Evolutionary conservation across 352 stramenopile species (phyloP).

Genomic region (Pythium periplocum): DNA sequence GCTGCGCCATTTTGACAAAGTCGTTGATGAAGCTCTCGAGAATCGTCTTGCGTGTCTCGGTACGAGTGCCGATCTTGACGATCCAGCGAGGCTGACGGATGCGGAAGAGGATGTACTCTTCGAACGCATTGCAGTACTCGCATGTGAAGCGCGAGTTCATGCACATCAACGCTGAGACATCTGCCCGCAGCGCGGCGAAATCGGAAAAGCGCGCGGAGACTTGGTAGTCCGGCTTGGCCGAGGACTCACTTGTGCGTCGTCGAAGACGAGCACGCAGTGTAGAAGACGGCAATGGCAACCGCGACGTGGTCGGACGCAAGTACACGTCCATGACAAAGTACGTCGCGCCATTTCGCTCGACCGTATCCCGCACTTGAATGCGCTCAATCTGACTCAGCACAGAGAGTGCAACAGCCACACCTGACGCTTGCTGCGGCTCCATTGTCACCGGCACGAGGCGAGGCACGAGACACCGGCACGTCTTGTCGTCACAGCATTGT

Average conservation of each 20-base stretch:
- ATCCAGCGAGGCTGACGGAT: slow-evolving; percentile 18
- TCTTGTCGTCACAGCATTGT: no score
- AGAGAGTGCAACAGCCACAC: slow-evolving; percentile 44
- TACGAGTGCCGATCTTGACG: slow-evolving; percentile 20
- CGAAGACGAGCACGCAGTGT: slow-evolving; percentile 12
- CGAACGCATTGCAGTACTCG: slow-evolving; percentile 37
- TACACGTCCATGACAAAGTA: slow-evolving; percentile 63
- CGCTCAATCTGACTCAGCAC: slow-evolving; percentile 47
- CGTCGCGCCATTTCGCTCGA: slow-evolving; percentile 35
- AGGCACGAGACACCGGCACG: not conserved
- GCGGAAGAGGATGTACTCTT: slow-evolving; percentile 35
- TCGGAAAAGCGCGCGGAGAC: slow-evolving; percentile 60
- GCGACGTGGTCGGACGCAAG: slow-evolving; percentile 28
- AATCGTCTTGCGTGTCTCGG: slow-evolving; percentile 17
- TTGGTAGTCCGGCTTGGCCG: slow-evolving; percentile 38
- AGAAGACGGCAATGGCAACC: slow-evolving; percentile 14
- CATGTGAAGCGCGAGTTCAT: slow-evolving; percentile 47
- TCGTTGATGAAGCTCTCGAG: slow-evolving; percentile 22
- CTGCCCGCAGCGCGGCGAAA: slow-evolving; percentile 43
- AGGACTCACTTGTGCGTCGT: not conserved
- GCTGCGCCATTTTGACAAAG: slow-evolving; percentile 17
- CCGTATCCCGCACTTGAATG: slow-evolving; percentile 38
- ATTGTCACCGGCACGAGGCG: slow-evolving; percentile 22
- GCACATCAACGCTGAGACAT: slow-evolving; percentile 42
- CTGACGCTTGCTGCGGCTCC: slow-evolving; percentile 43